Base-by-base conservation (phyloP, 2,329 filamentous ascomycete species). In the Ascocoryne sarcoides region DNA sequence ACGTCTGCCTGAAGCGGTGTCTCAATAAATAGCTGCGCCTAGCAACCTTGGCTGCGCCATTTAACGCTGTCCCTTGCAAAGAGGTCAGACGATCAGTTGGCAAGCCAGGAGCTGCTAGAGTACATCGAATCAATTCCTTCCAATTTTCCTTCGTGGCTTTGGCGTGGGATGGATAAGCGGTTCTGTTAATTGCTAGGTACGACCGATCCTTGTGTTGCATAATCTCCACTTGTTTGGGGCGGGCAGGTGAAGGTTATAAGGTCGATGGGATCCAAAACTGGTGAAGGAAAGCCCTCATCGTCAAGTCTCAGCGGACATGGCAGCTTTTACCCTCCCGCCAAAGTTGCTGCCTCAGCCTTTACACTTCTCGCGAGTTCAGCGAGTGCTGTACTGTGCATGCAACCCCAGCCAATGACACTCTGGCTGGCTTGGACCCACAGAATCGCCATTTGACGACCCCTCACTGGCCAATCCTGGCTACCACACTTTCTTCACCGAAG, bases 11-110 rank as follows among this genome's bases (percentile, higher is more conserved):
- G 40, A 32, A 42, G 28, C 34, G n/a, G 29, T 29, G 42, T 32
- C 32, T 35, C 19, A 31, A n/a, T n/a, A n/a, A n/a, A n/a, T n/a
- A n/a, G n/a, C n/a, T n/a, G n/a, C n/a, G n/a, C n/a, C n/a, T n/a
- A 26, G 23, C 23, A 12, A 26, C 7, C 23, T 8, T 16, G 10
- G 29, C 48, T 47, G 45, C 45, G 43, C 42, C 42, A 44, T 48
- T 47, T 47, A 37, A 26, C 34, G 36, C 30, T 39, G n/a, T n/a
- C n/a, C 23, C 23, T 26, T 26, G 23, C 12, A 12, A 26, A 26
- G 12, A 12, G 23, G 43, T 48, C 47, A 51, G 48, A 44, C 44
- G 47, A 51, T 46, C 47, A 39, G 40, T 47, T 36, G 33, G 28
- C 32, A 36, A 39, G 36, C 39, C 32, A 28, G 32, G 30, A 17